Conservation (phyloP, 2,329 filamentous ascomycete species). For the Coccinonectria pachysandricola region DNA sequence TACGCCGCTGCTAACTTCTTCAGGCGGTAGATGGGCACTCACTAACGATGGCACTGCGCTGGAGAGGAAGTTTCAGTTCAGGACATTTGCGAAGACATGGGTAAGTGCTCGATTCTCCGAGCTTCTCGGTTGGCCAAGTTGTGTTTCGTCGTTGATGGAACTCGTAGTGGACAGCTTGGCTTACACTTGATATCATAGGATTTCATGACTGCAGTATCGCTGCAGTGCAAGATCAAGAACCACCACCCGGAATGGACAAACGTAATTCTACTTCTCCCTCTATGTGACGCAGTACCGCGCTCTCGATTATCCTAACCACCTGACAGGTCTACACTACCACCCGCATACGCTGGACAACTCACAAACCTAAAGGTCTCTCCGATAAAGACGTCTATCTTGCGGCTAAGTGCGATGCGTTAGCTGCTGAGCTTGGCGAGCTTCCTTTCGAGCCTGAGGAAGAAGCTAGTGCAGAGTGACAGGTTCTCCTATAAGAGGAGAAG, state of each 20-base stretch:
- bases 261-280: slow-evolving; percentile 29
- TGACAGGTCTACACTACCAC: slow-evolving; percentile 57
- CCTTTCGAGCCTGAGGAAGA: slow-evolving; percentile 19
- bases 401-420: slow-evolving; percentile 48
- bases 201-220: slow-evolving; percentile 64
- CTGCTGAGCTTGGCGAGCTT: slow-evolving; percentile 45
- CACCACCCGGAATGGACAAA: slow-evolving; percentile 74
- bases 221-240: slow-evolving; percentile 56
- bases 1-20: slow-evolving; percentile 30
- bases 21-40: slow-evolving; percentile 39
- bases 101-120: slow-evolving; percentile 31
- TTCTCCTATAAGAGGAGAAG: too few relatives aligned
- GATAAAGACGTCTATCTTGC: slow-evolving; percentile 54
- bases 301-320: slow-evolving; percentile 2
- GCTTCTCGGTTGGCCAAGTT: too few relatives aligned
- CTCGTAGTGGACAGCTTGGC: too few relatives aligned
- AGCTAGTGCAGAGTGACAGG: too few relatives aligned
- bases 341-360: slow-evolving; percentile 65
- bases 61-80: slow-evolving; percentile 52
- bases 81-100: slow-evolving; percentile 57
- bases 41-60: slow-evolving; percentile 41
- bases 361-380: slow-evolving; percentile 55
- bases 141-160: too few relatives aligned
- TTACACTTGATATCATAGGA: too few relatives aligned
- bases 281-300: not conserved